These are phyloP conservation scores for Pascua sp. DNA, from an alignment of 1,284 basidiomycete genomes.

Conservation along the genomic window DNA sequence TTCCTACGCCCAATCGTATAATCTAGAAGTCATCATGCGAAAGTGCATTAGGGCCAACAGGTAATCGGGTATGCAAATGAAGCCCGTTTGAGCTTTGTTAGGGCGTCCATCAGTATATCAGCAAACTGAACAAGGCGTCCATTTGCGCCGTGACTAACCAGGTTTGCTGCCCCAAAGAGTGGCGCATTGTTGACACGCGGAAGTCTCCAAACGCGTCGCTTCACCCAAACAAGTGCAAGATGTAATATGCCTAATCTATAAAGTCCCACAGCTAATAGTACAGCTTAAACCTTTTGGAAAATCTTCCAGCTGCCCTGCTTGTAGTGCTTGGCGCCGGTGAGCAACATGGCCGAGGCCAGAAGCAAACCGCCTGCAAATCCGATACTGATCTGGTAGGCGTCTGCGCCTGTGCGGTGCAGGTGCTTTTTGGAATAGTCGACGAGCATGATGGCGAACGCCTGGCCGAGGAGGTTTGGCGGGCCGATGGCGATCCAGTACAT, in stretches of 20 bases:
- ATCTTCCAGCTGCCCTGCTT: slow-evolving; percentile 37
- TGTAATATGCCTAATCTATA: background rate
- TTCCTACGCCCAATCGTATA: too few species aligned
- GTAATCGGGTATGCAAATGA: too few species aligned
- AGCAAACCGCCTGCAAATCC: slow-evolving; percentile 48
- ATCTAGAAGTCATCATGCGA: too few species aligned
- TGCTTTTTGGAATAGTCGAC: slow-evolving; percentile 41
- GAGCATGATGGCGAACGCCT: slow-evolving; percentile 49
- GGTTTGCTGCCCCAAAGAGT: background rate
- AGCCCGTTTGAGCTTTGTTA: too few species aligned
- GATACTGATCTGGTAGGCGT: slow-evolving; percentile 47
- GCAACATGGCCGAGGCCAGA: slow-evolving; percentile 30
- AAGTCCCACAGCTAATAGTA: background rate
- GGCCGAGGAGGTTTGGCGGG: slow-evolving; percentile 43
- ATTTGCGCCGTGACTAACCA: too few species aligned
- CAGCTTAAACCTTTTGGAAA: slow-evolving; percentile 9
- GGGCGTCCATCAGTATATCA: too few species aligned
- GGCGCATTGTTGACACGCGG: too few species aligned
- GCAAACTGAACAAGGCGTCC: background rate
- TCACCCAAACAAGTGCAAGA: background rate
- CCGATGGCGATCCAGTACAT: slow-evolving; percentile 49
- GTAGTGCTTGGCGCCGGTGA: slow-evolving; percentile 45
- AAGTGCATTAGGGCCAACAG: too few species aligned
- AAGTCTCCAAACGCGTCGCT: background rate
- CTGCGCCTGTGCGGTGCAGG: slow-evolving; percentile 38